Evolutionary conservation across 768 basidiomycete species (phyloP).

Genomic region (Mrakia frigida): DNA sequence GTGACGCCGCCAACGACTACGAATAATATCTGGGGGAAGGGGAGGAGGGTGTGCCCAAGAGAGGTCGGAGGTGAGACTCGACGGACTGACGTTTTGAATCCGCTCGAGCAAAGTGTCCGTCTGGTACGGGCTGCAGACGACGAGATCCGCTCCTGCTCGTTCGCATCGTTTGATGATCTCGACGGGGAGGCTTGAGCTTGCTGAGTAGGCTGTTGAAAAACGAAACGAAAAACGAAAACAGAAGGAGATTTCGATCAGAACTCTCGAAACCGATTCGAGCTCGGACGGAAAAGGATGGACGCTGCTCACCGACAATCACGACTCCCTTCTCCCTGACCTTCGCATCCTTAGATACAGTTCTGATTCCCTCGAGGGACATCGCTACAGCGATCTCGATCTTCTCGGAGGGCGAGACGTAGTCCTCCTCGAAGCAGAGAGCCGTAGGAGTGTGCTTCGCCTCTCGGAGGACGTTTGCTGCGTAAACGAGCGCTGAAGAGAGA

Average conservation of each 20-base stretch:
- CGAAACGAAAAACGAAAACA: not conserved
- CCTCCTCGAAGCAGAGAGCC: slow-evolving; percentile 11
- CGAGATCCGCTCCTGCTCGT: slow-evolving; percentile 16
- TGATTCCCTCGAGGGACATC: not conserved
- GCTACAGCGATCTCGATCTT: slow-evolving; percentile 13
- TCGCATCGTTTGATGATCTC: slow-evolving; percentile 13
- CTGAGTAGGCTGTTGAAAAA: slow-evolving; percentile 11
- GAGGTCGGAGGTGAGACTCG: not conserved
- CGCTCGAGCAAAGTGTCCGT: not conserved
- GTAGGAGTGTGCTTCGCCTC: slow-evolving; percentile 4
- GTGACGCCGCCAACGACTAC: no score
- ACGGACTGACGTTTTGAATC: slow-evolving; percentile 4
- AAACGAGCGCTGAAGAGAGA: slow-evolving; percentile 9
- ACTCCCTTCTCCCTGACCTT: slow-evolving; percentile 4
- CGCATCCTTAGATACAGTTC: not conserved
- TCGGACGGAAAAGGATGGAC: not conserved
- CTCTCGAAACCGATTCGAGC: no score
- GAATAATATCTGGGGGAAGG: no score
- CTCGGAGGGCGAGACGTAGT: slow-evolving; percentile 12
- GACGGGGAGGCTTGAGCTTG: not conserved
- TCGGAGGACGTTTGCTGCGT: slow-evolving; percentile 1
- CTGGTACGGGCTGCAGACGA: slow-evolving; percentile 20
- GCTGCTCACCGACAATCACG: slow-evolving; percentile 2
- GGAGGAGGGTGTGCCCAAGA: not conserved
- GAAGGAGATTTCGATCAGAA: not conserved